These are phyloP conservation scores for Pseudofabraea citricarpa DNA, from an alignment of 2,329 filamentous ascomycete species.

Conservation along the genomic window DNA sequence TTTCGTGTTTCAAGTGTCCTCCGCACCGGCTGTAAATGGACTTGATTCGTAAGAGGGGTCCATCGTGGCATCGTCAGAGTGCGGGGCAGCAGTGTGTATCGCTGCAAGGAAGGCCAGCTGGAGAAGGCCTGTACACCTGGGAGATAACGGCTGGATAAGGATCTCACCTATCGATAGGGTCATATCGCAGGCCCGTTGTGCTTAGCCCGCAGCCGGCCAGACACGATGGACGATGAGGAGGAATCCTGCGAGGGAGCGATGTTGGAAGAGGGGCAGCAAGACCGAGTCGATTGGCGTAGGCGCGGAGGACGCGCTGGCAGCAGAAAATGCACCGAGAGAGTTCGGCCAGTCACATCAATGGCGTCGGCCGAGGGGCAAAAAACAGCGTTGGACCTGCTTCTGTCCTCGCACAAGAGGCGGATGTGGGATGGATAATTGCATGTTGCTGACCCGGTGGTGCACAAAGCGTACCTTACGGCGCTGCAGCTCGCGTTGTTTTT, in stretches of 20 bases:
- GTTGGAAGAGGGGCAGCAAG: not conserved
- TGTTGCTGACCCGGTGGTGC: too few relatives aligned
- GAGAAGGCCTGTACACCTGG: too few relatives aligned
- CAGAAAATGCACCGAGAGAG: not conserved
- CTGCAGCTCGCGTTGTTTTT: too few relatives aligned
- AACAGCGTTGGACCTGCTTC: not conserved
- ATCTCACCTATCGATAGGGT: conserved; percentile 1
- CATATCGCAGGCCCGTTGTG: not conserved
- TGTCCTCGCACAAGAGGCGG: too few relatives aligned
- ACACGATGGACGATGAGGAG: too few relatives aligned
- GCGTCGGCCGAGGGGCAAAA: too few relatives aligned
- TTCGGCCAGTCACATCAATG: not conserved
- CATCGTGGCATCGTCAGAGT: too few relatives aligned
- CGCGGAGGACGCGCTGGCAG: not conserved
- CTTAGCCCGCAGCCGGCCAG: not conserved
- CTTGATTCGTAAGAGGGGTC: not conserved
- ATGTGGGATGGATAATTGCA: too few relatives aligned
- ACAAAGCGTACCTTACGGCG: too few relatives aligned
- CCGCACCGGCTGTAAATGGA: not conserved
- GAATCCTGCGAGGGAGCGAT: too few relatives aligned
- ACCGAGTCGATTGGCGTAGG: not conserved
- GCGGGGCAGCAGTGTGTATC: too few relatives aligned
- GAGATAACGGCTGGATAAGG: not conserved
- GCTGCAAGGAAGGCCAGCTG: too few relatives aligned
- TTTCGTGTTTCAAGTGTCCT: not conserved